Conservation (phyloP, 768 basidiomycete species). For the Rhodocollybia butyracea region DNA sequence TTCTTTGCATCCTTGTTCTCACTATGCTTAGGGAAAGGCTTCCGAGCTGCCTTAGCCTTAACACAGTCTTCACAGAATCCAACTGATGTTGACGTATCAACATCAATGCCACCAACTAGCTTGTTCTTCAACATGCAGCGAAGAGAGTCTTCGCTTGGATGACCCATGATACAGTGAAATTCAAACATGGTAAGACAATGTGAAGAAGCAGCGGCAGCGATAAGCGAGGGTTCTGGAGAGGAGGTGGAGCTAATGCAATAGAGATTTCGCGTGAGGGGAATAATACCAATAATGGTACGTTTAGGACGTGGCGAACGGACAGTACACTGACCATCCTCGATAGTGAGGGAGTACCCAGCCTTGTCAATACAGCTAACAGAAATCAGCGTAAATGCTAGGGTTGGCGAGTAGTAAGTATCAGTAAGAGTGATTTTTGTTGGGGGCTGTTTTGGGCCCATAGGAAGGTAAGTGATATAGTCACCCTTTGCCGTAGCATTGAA, state of each 20-base stretch:
- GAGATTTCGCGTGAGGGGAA: slow-evolving; percentile 21
- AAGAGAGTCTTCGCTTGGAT: slow-evolving; percentile 18
- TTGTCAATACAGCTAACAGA: slow-evolving; percentile 19
- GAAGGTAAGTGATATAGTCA: slow-evolving; percentile 21
- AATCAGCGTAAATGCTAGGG: slow-evolving; percentile 25
- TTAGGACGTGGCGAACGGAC: slow-evolving; percentile 9
- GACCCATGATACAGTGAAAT: slow-evolving; percentile 25
- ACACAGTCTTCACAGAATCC: slow-evolving; percentile 22
- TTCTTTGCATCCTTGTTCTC: slow-evolving; percentile 12
- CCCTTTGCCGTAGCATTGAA: slow-evolving; percentile 25
- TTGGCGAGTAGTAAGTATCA: slow-evolving; percentile 23
- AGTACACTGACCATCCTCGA: slow-evolving; percentile 11
- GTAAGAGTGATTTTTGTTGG: slow-evolving; percentile 16
- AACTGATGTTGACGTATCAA: slow-evolving; percentile 10
- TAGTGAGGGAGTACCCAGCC: slow-evolving; percentile 12
- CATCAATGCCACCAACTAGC: slow-evolving; percentile 17
- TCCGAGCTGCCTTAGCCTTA: slow-evolving; percentile 20
- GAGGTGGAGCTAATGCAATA: slow-evolving; percentile 16
- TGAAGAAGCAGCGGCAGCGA: not conserved
- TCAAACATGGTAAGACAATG: slow-evolving; percentile 4
- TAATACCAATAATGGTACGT: slow-evolving; percentile 13
- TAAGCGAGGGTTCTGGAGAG: not conserved
- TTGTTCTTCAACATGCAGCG: slow-evolving; percentile 15
- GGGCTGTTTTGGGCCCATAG: slow-evolving; percentile 17
- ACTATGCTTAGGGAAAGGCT: slow-evolving; percentile 18